A percentile compares a stretch with the other conserved stretches of the same genome.
These are phyloP conservation scores for Wallemia mellicola DNA, from an alignment of 1,284 basidiomycete species.

Conservation along the genomic window DNA sequence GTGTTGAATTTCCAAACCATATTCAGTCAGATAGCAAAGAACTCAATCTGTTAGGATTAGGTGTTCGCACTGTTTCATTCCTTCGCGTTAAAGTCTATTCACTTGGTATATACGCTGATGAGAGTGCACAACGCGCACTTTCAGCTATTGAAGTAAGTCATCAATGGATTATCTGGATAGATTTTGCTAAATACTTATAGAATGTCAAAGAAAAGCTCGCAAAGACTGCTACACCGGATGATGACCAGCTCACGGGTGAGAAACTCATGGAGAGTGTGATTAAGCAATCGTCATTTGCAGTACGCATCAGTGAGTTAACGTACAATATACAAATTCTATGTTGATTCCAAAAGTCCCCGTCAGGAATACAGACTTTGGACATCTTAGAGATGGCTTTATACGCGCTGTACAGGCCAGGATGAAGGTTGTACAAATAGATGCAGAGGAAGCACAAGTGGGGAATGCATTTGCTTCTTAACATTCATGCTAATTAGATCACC, in stretches of 20 bases:
- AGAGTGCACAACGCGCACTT: conserved; percentile 12
- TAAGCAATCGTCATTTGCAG: conserved; percentile 27
- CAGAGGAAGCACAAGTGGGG: conserved; percentile 2
- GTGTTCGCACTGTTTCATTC: conserved; percentile 55
- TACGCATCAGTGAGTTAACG: conserved; percentile 29
- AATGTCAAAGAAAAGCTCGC: neutral
- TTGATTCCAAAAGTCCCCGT: conserved; percentile 31
- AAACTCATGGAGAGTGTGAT: conserved; percentile 34
- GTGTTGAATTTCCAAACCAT: neutral
- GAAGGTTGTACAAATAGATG: neutral
- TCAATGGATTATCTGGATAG: neutral
- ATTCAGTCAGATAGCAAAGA: conserved; percentile 6
- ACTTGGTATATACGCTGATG: conserved; percentile 53
- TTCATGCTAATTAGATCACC: conserved; percentile 1
- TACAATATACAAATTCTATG: conserved; percentile 1
- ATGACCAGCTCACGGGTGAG: conserved; percentile 25
- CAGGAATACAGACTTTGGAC: conserved; percentile 43
- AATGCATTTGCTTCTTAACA: neutral
- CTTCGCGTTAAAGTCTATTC: conserved; percentile 55
- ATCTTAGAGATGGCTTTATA: conserved; percentile 58
- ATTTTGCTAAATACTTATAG: neutral
- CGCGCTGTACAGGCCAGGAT: conserved; percentile 39
- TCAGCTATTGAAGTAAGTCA: neutral
- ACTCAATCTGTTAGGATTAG: conserved; percentile 41
- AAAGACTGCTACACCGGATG: neutral